Conservation (phyloP, 176 grass and related monocot genomes). For the Cymbopogon citratus region DNA sequence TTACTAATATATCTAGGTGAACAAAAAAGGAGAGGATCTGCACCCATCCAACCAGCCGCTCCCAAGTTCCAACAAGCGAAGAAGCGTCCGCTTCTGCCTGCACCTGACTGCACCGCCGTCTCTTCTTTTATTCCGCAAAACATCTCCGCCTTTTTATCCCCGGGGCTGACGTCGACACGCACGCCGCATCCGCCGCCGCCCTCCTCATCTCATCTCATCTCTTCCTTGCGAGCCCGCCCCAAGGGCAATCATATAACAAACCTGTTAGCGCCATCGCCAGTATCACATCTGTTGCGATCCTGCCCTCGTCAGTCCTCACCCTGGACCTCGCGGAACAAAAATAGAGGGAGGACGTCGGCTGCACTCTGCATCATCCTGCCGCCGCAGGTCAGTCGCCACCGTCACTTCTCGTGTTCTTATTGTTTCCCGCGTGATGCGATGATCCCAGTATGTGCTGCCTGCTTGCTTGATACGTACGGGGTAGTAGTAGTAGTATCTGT, state of each 20-base stretch:
- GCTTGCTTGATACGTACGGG: background rate
- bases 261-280: background rate
- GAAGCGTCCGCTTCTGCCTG: background rate
- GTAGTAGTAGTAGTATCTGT: background rate
- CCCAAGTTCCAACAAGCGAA: background rate
- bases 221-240: background rate
- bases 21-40: background rate
- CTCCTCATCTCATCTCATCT: background rate
- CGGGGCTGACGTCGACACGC: slow-evolving; percentile 32
- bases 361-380: background rate
- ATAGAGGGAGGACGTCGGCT: background rate
- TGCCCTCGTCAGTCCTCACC: background rate
- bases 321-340: background rate
- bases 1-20: no score
- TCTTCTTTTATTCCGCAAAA: background rate
- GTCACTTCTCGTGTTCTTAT: background rate
- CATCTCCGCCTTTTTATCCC: background rate
- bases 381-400: background rate
- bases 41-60: background rate
- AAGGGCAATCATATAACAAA: background rate
- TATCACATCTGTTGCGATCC: background rate
- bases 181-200: background rate
- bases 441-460: background rate
- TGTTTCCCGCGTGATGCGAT: background rate
- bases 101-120: background rate